Percentiles rank a stretch among this genome's conserved stretches.
phyloP scores from a whole-genome alignment of 106 monocot genomes.

The Posidonia australis region DNA sequence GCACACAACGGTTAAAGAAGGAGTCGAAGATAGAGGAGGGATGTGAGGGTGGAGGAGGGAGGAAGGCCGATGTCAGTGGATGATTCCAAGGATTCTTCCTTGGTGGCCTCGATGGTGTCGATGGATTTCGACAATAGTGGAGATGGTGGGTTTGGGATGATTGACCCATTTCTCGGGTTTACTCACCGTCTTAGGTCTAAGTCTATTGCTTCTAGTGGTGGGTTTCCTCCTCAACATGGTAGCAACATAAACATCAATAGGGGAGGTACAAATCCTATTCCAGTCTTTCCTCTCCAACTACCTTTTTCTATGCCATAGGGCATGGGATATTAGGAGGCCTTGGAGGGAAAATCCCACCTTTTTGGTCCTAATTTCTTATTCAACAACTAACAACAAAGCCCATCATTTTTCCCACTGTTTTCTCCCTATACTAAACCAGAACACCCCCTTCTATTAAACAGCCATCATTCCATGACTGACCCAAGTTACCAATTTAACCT shows the following conservation, averaged over 20 bases:
- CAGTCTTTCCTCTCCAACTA: neutral
- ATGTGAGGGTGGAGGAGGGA: too few species aligned
- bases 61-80: too few species aligned
- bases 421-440: neutral
- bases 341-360: conserved; percentile 9
- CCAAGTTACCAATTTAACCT: neutral
- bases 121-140: too few species aligned
- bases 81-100: conserved; percentile 8
- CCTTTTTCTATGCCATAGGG: conserved; percentile 8
- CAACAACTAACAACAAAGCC: conserved; percentile 28
- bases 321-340: conserved; percentile 5
- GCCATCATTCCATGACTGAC: conserved; percentile 8
- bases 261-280: neutral
- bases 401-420: conserved; percentile 21
- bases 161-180: conserved; percentile 10
- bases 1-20: too few species aligned
- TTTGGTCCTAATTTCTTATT: too few species aligned
- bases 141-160: conserved; percentile 13
- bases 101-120: neutral
- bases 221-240: conserved; percentile 4
- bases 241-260: neutral
- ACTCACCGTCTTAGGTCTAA: conserved; percentile 11
- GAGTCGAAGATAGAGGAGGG: too few species aligned
- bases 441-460: neutral
- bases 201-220: conserved; percentile 3